phyloP scores from a whole-genome alignment of 306 rosid genomes.

The Trifolium repens region DNA sequence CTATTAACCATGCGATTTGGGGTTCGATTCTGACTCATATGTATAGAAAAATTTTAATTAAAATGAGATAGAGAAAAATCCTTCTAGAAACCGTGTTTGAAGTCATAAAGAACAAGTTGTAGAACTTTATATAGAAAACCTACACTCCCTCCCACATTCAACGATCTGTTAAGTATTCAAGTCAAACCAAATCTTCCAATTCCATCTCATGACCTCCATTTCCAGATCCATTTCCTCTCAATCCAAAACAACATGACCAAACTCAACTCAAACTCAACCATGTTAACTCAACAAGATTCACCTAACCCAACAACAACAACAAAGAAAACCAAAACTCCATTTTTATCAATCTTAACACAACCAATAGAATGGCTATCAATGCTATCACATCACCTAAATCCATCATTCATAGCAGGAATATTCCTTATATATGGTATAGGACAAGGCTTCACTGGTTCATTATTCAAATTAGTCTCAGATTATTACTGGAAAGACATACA shows the following conservation, averaged over 20 bases:
- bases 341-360: conserved; percentile 28
- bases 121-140: no score
- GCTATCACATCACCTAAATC: conserved; percentile 54
- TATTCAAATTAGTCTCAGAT: conserved; percentile 64
- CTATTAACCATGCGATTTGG: no score
- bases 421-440: conserved; percentile 62
- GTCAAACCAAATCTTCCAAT: no score
- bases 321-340: neutral
- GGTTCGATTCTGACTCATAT: no score
- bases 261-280: neutral
- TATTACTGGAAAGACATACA: conserved; percentile 87
- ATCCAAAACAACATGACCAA: neutral
- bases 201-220: no score
- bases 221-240: no score
- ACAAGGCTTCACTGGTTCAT: conserved; percentile 67
- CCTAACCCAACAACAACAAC: neutral
- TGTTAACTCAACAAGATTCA: conserved; percentile 3
- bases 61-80: no score
- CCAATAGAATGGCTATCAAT: conserved; percentile 58
- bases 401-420: conserved; percentile 55
- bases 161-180: no score
- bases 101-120: no score
- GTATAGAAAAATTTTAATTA: no score
- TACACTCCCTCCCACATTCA: no score
- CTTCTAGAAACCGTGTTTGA: no score